These are phyloP conservation scores for Coprinopsis strossmayeri DNA, from an alignment of 768 basidiomycete genomes.

Conservation along the genomic window DNA sequence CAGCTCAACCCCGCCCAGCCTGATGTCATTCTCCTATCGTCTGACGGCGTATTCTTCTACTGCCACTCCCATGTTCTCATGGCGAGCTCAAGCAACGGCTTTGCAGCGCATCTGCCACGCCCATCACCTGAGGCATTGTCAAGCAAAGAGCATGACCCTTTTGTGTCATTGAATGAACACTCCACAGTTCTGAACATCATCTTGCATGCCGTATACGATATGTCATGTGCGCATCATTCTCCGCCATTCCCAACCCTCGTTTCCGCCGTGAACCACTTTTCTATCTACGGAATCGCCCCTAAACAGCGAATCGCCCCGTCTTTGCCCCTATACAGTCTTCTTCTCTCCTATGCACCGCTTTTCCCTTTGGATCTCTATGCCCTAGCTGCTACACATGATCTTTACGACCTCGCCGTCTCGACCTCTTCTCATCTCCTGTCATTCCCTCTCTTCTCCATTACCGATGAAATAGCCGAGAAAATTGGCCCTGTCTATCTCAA, in stretches of 20 bases:
- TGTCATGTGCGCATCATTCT: conserved; percentile 69
- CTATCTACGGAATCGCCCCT: conserved; percentile 53
- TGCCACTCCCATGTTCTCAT: conserved; percentile 59
- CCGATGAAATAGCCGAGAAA: conserved; percentile 60
- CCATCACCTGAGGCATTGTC: conserved; percentile 22
- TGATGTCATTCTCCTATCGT: conserved; percentile 60
- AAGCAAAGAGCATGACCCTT: conserved; percentile 38
- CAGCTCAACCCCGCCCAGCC: conserved; percentile 49
- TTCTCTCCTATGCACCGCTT: conserved; percentile 63
- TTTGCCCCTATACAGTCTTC: conserved; percentile 49
- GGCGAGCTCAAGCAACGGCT: conserved; percentile 54
- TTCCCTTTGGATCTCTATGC: conserved; percentile 69
- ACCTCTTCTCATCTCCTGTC: conserved; percentile 72
- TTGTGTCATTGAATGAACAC: conserved; percentile 55
- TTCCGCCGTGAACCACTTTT: conserved; percentile 49
- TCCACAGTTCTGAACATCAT: conserved; percentile 65
- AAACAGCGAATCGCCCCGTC: conserved; percentile 40
- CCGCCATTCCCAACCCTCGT: conserved; percentile 57
- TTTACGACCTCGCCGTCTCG: conserved; percentile 69
- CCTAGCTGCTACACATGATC: conserved; percentile 57
- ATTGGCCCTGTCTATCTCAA: conserved; percentile 78
- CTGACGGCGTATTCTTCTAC: conserved; percentile 82
- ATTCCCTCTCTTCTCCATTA: conserved; percentile 57
- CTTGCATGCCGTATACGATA: conserved; percentile 65
- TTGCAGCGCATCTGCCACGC: conserved; percentile 49